Evolutionary conservation across 2,329 filamentous ascomycete genomes (phyloP).

Genomic region (Aschersonia sp.): DNA sequence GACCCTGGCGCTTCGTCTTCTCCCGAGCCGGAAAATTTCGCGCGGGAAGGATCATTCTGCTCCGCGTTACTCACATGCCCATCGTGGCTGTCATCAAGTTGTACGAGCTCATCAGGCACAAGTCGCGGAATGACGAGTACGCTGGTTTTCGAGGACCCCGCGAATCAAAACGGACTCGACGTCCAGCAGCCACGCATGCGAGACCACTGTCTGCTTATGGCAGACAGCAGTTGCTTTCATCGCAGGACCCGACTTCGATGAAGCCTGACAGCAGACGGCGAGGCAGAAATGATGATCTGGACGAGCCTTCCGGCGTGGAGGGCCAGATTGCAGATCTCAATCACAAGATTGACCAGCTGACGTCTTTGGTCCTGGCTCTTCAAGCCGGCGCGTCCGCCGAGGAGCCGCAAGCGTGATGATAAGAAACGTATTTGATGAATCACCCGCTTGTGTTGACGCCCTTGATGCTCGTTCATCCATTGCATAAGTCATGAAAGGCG

Average conservation of each 20-base stretch:
- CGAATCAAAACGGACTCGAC: constrained; percentile 9
- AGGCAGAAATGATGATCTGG: constrained; percentile 17
- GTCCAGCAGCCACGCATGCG: constrained; percentile 7
- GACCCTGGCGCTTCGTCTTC: constrained; percentile 56
- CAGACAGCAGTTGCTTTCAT: constrained; percentile 3
- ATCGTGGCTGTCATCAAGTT: constrained; percentile 53
- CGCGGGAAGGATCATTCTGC: constrained; percentile 42
- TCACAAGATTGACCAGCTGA: constrained; percentile 42
- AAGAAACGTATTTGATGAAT: background rate
- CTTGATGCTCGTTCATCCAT: no score
- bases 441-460: no score
- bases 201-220: constrained; percentile 6
- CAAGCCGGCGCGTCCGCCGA: background rate
- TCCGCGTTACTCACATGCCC: constrained; percentile 50
- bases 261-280: constrained; percentile 6
- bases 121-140: constrained; percentile 25
- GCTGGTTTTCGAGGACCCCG: constrained; percentile 33
- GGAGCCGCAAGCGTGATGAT: background rate
- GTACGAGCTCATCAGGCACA: constrained; percentile 43
- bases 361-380: constrained; percentile 27
- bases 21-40: constrained; percentile 50
- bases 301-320: constrained; percentile 28
- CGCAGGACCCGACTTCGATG: constrained; percentile 7
- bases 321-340: constrained; percentile 38
- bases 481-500: no score